Conservation (phyloP, 2,329 filamentous ascomycete genomes). For the Geosmithia putterillii region DNA sequence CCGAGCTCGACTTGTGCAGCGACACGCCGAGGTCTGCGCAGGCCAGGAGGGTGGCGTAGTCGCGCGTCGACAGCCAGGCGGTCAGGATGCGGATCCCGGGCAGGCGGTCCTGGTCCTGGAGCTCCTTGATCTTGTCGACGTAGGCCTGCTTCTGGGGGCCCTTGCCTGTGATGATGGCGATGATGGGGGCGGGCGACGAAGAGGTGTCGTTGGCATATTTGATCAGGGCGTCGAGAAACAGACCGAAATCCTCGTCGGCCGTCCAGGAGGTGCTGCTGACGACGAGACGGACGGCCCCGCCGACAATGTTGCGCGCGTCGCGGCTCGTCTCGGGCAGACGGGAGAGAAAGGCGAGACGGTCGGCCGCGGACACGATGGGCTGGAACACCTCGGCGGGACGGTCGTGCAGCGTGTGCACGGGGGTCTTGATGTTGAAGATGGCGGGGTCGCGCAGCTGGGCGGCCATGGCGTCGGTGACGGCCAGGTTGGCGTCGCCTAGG, state of each 20-base stretch:
- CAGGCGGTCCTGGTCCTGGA: constrained; percentile 52
- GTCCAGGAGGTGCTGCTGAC: constrained; percentile 98
- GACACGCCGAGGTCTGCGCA: constrained; percentile 84
- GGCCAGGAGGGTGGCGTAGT: constrained; percentile 77
- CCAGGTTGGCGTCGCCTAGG: constrained; percentile 62
- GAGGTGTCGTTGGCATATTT: constrained; percentile 41
- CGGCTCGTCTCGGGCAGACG: constrained; percentile 51
- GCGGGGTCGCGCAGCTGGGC: constrained; percentile 51
- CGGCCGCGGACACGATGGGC: constrained; percentile 37
- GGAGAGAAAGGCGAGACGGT: constrained; percentile 48
- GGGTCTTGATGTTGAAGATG: constrained; percentile 47
- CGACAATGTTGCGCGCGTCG: constrained; percentile 45
- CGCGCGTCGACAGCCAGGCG: constrained; percentile 71
- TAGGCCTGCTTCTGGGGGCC: constrained; percentile 76
- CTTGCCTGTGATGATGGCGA: constrained; percentile 90
- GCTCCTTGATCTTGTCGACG: constrained; percentile 46
- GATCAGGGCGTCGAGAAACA: constrained; percentile 74
- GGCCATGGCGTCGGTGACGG: constrained; percentile 84
- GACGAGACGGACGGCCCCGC: constrained; percentile 52
- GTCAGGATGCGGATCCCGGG: constrained; percentile 61
- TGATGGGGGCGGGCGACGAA: constrained; percentile 50
- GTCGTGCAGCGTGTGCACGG: constrained; percentile 69
- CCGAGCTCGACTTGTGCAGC: constrained; percentile 84
- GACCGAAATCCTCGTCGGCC: constrained; percentile 83
- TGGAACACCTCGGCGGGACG: constrained; percentile 74